Evolutionary conservation across 2,329 filamentous ascomycete species (phyloP).

Genomic region (Trichoderma arundinaceum): DNA sequence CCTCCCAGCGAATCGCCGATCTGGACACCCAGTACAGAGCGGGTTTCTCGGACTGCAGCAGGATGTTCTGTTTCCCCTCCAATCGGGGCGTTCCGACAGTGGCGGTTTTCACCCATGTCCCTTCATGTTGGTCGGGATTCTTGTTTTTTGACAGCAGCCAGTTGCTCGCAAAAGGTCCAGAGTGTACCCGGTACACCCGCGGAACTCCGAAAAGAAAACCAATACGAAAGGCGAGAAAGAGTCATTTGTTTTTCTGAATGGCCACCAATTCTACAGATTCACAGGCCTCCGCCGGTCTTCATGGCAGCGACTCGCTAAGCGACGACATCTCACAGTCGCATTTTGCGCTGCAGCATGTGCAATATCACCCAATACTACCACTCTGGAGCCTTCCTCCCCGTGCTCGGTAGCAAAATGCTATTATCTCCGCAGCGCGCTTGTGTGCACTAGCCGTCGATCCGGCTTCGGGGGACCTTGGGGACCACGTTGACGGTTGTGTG

Average conservation of each 20-base stretch:
- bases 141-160: slow-evolving; percentile 2
- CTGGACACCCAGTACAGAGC: not conserved
- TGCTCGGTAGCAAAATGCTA: slow-evolving; percentile 8
- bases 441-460: slow-evolving; percentile 28
- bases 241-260: not conserved
- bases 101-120: slow-evolving; percentile 3
- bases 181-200: not conserved
- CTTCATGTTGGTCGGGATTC: not conserved
- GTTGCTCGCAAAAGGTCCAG: not conserved
- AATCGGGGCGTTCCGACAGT: slow-evolving; percentile 23
- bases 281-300: not conserved
- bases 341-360: not conserved
- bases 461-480: slow-evolving; percentile 17
- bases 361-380: not conserved
- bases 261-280: not conserved
- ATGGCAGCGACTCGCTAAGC: not conserved
- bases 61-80: not conserved
- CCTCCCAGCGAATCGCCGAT: not conserved
- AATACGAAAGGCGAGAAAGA: not conserved
- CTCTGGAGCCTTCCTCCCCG: slow-evolving; percentile 11
- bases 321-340: not conserved
- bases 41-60: slow-evolving; percentile 3
- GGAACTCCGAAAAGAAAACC: too few relatives aligned
- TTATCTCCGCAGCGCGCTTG: slow-evolving; percentile 28
- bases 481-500: slow-evolving; percentile 28